These are phyloP conservation scores for Ulota crispa DNA, from an alignment of 225 moss, liverwort and hornwort species.

Conservation along the genomic window DNA sequence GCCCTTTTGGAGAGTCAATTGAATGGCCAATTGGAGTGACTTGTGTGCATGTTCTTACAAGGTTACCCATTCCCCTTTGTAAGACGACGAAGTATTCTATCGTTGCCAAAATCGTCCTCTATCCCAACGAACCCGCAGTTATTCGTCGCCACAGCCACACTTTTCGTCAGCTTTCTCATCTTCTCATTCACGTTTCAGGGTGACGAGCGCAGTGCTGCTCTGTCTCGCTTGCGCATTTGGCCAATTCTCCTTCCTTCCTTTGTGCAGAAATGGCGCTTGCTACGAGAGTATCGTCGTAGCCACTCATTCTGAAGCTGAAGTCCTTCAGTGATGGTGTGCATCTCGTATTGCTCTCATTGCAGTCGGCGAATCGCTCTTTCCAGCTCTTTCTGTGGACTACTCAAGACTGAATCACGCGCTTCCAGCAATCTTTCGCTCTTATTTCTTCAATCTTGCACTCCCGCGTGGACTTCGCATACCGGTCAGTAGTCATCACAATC, in stretches of 20 bases:
- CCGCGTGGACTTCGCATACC: constrained; percentile 8
- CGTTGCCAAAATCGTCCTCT: not conserved
- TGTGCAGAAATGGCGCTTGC: not conserved
- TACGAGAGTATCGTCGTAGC: not conserved
- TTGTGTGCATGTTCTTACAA: too few species aligned
- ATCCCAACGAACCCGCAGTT: not conserved
- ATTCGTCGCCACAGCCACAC: not conserved
- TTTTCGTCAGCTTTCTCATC: not conserved
- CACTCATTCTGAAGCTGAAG: not conserved
- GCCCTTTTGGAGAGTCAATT: too few species aligned
- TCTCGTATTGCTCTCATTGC: constrained; percentile 25
- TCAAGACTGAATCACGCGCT: constrained; percentile 4
- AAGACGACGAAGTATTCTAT: too few species aligned
- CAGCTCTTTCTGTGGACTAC: not conserved
- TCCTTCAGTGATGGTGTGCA: constrained; percentile 39
- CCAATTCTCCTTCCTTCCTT: not conserved
- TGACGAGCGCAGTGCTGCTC: not conserved
- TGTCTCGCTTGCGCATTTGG: not conserved
- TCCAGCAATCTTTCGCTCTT: not conserved
- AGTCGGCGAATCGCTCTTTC: constrained; percentile 21
- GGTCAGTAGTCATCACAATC: not conserved
- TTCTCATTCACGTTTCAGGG: not conserved
- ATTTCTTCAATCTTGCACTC: constrained; percentile 2
- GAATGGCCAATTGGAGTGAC: too few species aligned
- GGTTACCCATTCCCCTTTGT: too few species aligned